phyloP scores from a whole-genome alignment of 2,329 filamentous ascomycete species.

The Trichoderma koningiopsis region DNA sequence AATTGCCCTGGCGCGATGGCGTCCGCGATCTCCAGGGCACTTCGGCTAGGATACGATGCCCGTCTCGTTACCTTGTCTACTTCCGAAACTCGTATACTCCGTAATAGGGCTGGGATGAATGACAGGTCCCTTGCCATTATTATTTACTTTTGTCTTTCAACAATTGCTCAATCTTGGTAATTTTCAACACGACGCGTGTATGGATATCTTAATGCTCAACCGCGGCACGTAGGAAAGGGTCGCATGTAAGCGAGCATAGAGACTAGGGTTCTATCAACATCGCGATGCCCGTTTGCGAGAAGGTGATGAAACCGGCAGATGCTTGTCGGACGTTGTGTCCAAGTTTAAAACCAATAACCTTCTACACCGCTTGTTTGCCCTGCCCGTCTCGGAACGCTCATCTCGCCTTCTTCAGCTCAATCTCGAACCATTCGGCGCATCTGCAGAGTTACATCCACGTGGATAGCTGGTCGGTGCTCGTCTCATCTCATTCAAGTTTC shows the following conservation, averaged over 20 bases:
- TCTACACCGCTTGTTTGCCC: not conserved
- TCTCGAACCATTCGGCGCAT: not conserved
- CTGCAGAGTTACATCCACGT: not conserved
- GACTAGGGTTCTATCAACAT: not conserved
- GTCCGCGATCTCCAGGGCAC: not conserved
- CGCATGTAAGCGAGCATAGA: not conserved
- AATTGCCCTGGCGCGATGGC: slow-evolving; percentile 5
- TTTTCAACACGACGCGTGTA: not conserved
- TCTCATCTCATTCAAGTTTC: not conserved
- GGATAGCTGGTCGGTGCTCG: not conserved
- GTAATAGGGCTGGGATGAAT: not conserved
- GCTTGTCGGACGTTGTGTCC: not conserved
- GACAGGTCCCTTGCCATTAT: not conserved
- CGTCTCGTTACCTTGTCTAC: not conserved
- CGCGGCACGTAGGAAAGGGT: not conserved
- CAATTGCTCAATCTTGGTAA: not conserved
- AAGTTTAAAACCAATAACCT: not conserved
- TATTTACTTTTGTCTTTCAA: not conserved
- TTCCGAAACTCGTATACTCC: slow-evolving; percentile 2
- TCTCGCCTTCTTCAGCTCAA: not conserved
- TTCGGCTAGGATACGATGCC: not conserved
- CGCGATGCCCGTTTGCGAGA: not conserved
- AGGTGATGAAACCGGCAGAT: not conserved
- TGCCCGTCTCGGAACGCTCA: not conserved
- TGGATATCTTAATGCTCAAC: not conserved